Conservation (phyloP, 2,329 filamentous ascomycete species). For the Byssothecium circinans region DNA sequence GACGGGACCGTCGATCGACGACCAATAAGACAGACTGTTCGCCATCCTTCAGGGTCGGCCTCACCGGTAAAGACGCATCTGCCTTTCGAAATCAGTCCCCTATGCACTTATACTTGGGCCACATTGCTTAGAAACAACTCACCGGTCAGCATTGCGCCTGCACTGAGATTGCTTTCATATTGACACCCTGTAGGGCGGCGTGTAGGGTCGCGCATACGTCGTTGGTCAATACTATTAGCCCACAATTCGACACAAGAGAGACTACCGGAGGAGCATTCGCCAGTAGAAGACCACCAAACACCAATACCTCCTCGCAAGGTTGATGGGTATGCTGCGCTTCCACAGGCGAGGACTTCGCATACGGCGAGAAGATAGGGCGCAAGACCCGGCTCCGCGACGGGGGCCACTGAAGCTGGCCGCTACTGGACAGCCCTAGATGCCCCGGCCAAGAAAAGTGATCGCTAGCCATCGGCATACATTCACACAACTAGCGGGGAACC, state of each 20-base stretch:
- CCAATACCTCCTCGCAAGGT: neutral
- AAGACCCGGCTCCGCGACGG: conserved; percentile 1
- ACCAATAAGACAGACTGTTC: conserved; percentile 15
- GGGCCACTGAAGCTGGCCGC: neutral
- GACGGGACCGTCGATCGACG: conserved; percentile 11
- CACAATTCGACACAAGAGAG: conserved; percentile 5
- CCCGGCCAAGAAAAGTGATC: no score
- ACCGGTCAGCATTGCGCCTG: conserved; percentile 24
- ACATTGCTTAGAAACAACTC: conserved; percentile 8
- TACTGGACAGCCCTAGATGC: neutral
- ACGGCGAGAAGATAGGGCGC: conserved; percentile 1
- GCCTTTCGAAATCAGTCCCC: conserved; percentile 8
- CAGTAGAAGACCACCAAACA: neutral
- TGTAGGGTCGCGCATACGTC: conserved; percentile 20
- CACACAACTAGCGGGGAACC: no score
- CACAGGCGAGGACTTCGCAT: neutral
- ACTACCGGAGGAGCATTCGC: neutral
- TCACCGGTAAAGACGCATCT: conserved; percentile 23
- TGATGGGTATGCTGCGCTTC: neutral
- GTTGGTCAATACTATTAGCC: conserved; percentile 17
- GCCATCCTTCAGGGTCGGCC: conserved; percentile 6
- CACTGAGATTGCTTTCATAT: conserved; percentile 11
- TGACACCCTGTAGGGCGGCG: conserved; percentile 17
- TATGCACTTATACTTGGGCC: conserved; percentile 3
- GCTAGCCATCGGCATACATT: no score